phyloP scores from a whole-genome alignment of 1,284 basidiomycete genomes.

The Veloboletus limbatus region DNA sequence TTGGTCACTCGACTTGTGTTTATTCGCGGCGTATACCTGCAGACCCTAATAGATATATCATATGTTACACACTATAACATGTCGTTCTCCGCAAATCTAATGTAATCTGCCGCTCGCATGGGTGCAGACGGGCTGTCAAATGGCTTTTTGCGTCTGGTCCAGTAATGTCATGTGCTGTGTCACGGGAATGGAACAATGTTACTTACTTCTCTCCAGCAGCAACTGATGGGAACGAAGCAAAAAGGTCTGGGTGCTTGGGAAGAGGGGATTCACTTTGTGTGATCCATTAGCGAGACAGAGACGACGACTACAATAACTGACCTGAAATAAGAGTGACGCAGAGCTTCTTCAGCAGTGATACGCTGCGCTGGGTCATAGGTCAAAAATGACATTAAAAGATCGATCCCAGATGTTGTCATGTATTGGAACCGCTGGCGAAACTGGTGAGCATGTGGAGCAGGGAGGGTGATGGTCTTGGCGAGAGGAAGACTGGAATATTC shows the following conservation, averaged over 20 bases:
- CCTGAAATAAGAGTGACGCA: slow-evolving; percentile 92
- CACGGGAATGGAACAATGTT: neutral
- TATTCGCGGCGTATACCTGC: neutral
- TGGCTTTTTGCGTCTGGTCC: slow-evolving; percentile 63
- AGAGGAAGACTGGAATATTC: slow-evolving; percentile 77
- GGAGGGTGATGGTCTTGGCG: slow-evolving; percentile 75
- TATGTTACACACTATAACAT: slow-evolving; percentile 13
- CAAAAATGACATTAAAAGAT: slow-evolving; percentile 80
- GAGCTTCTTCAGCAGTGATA: slow-evolving; percentile 84
- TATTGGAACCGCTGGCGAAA: slow-evolving; percentile 79
- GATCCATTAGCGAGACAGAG: slow-evolving; percentile 7
- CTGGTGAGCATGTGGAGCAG: slow-evolving; percentile 71
- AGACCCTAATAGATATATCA: slow-evolving; percentile 2
- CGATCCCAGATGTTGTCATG: slow-evolving; percentile 79
- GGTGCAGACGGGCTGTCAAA: slow-evolving; percentile 79
- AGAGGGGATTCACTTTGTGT: slow-evolving; percentile 79
- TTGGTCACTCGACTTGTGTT: neutral
- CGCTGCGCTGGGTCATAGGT: slow-evolving; percentile 87
- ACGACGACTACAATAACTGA: slow-evolving; percentile 37
- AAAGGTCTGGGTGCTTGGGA: slow-evolving; percentile 97
- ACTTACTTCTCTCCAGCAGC: slow-evolving; percentile 95
- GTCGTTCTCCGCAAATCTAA: slow-evolving; percentile 42
- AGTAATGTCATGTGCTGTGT: slow-evolving; percentile 2
- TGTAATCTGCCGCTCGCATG: slow-evolving; percentile 60
- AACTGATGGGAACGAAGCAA: slow-evolving; percentile 92